These are phyloP conservation scores for Talaromyces pinophilus DNA, from an alignment of 2,329 filamentous ascomycete species.

Conservation along the genomic window DNA sequence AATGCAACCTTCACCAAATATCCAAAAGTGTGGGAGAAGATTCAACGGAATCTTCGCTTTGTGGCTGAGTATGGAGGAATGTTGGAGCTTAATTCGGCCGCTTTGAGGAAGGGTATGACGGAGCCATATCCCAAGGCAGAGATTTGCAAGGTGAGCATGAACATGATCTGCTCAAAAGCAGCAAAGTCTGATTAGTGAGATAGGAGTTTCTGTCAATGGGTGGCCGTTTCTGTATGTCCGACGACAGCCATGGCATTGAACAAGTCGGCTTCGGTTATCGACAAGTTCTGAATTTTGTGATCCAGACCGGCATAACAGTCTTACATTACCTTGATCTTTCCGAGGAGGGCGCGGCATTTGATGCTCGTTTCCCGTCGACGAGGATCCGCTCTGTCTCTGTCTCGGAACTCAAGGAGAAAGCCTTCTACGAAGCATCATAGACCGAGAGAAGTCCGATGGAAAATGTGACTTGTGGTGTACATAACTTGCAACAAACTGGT, in stretches of 20 bases:
- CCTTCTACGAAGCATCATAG: slow-evolving; percentile 12
- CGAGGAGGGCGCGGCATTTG: slow-evolving; percentile 26
- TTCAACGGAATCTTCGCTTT: slow-evolving; percentile 72
- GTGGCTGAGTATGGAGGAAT: slow-evolving; percentile 74
- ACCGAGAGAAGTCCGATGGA: background rate
- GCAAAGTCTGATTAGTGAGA: slow-evolving; percentile 26
- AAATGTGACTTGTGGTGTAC: background rate
- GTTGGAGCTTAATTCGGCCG: slow-evolving; percentile 86
- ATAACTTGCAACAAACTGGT: background rate
- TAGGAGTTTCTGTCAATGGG: slow-evolving; percentile 71
- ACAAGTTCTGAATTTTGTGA: slow-evolving; percentile 69
- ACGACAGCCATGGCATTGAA: slow-evolving; percentile 87
- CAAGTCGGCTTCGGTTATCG: slow-evolving; percentile 86
- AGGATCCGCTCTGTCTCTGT: slow-evolving; percentile 34
- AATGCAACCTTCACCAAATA: slow-evolving; percentile 61
- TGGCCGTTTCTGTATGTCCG: slow-evolving; percentile 85
- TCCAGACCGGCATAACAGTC: slow-evolving; percentile 46
- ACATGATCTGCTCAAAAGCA: slow-evolving; percentile 18
- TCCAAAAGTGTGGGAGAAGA: slow-evolving; percentile 69
- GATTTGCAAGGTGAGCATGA: slow-evolving; percentile 61
- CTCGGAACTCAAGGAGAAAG: slow-evolving; percentile 35
- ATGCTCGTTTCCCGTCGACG: slow-evolving; percentile 42
- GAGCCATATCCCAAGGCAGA: slow-evolving; percentile 84
- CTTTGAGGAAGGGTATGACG: slow-evolving; percentile 80
- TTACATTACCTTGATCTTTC: slow-evolving; percentile 40